Base-by-base conservation (phyloP, 2,329 filamentous ascomycete species). In the Phaeosphaeria sp. region DNA sequence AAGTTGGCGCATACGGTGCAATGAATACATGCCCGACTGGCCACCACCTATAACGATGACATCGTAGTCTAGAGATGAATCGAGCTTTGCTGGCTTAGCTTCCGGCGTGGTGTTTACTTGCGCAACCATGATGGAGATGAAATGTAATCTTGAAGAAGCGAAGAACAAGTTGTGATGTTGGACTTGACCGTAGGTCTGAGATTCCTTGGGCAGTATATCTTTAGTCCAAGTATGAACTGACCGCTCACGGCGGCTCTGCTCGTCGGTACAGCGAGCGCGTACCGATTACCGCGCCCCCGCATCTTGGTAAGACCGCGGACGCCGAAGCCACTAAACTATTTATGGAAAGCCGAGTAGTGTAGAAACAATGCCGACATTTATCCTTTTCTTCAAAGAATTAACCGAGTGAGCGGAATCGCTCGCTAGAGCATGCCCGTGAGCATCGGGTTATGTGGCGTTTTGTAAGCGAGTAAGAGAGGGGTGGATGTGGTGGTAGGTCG, bases 21-120 rank as follows among this genome's bases (percentile, higher is more conserved):
- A 64, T 10, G 71, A 70, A 42, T 73, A 76, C 52, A 77, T 72
- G 20, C 77, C 76, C 23, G 72, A 70, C 52, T 77, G 74, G 1
- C 76, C 72, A 23, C 66, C 71, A 33, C 73, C 73, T 23, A 76
- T 60, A 42, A 72, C 65, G 43, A 72, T 55, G 13, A 68, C 63
- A 60, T 71, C 69, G 20, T 59, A 66, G 13, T 72, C 66, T 17
- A 65, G 49, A 6, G 60, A 56, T 18, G 54, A 10, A 25, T 63
- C 57, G 13, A 66, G 52, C 50, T 48, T 65, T 27, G 65, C 56
- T 39, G 46, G 52, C 30, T 46, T 55, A 33, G 42, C 43, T 20
- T 13, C 25, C 17, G 41, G 41, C 17, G 41, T n/a, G 7, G 41
- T 43, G 43, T 57, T 62, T 15, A 62, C 41, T 50, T 52, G 60